A percentile compares a stretch with the other conserved stretches of the same genome.
Conservation (phyloP, 306 rosid species). For the Quercus rubra region DNA sequence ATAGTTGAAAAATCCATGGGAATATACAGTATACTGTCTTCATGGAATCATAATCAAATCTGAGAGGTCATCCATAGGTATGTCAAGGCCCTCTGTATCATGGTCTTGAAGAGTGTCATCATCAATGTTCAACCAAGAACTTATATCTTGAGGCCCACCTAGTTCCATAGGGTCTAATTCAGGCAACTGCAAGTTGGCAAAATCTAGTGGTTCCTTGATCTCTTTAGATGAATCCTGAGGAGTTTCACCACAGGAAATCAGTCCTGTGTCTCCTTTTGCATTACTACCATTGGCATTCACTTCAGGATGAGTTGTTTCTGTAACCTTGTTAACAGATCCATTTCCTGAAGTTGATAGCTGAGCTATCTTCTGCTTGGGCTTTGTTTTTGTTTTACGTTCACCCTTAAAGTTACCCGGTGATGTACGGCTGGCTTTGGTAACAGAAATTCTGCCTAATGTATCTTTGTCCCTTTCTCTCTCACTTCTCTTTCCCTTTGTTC, state of each 20-base stretch:
- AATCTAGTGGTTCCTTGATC: constrained; percentile 39
- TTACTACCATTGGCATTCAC: constrained; percentile 24
- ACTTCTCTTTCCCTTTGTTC: constrained; percentile 74
- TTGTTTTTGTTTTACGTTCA: constrained; percentile 66
- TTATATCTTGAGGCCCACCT: constrained; percentile 63
- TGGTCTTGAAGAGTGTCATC: constrained; percentile 60
- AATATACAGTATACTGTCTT: constrained; percentile 42
- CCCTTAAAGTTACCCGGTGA: constrained; percentile 47
- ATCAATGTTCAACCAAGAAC: constrained; percentile 65
- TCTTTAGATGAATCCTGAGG: constrained; percentile 33
- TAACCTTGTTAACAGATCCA: constrained; percentile 42
- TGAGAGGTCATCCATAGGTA: constrained; percentile 92
- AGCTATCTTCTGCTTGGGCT: constrained; percentile 68
- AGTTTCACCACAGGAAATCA: constrained; percentile 18
- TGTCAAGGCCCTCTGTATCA: constrained; percentile 58
- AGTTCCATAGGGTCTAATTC: constrained; percentile 68
- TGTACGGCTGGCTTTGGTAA: constrained; percentile 47
- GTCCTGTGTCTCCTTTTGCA: constrained; percentile 32
- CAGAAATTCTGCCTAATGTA: constrained; percentile 38
- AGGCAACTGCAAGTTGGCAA: constrained; percentile 38
- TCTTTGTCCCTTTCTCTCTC: constrained; percentile 72
- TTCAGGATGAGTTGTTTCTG: constrained; percentile 33
- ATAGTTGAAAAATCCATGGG: constrained; percentile 33
- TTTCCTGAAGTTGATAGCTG: constrained; percentile 59
- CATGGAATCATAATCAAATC: constrained; percentile 55